These are phyloP conservation scores for Singerocomus inundabilis DNA, from an alignment of 1,284 basidiomycete genomes.

Conservation along the genomic window DNA sequence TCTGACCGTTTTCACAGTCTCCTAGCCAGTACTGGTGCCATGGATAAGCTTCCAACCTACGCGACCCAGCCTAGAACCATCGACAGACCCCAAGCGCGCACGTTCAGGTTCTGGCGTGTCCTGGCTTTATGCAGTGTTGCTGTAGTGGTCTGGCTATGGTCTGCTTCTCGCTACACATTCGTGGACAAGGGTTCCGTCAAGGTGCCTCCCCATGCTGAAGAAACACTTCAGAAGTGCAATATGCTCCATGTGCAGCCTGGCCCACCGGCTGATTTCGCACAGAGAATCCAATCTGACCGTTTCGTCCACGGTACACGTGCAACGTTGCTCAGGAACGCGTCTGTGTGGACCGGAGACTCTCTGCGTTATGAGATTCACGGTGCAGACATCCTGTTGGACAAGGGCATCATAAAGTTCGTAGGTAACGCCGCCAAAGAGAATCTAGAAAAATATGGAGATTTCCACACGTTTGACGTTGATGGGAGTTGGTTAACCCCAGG, in stretches of 20 bases:
- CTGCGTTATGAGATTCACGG: slow-evolving; percentile 51
- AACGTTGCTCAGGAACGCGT: slow-evolving; percentile 63
- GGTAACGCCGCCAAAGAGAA: slow-evolving; percentile 35
- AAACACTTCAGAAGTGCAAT: slow-evolving; percentile 29
- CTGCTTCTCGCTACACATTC: slow-evolving; percentile 13
- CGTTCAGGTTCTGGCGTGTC: slow-evolving; percentile 11
- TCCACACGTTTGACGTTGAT: slow-evolving; percentile 39
- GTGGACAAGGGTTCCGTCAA: slow-evolving; percentile 8
- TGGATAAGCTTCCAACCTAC: slow-evolving; percentile 33
- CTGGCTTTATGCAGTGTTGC: slow-evolving; percentile 21
- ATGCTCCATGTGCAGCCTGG: slow-evolving; percentile 31
- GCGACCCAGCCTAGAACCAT: neutral
- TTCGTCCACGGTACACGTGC: slow-evolving; percentile 54
- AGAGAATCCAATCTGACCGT: slow-evolving; percentile 55
- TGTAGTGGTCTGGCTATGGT: slow-evolving; percentile 21
- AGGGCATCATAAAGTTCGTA: slow-evolving; percentile 45
- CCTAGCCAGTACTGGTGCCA: slow-evolving; percentile 4
- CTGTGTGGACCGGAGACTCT: slow-evolving; percentile 67
- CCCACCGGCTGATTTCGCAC: slow-evolving; percentile 37
- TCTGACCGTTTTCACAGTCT: neutral
- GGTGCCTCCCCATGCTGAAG: slow-evolving; percentile 27
- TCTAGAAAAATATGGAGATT: slow-evolving; percentile 23
- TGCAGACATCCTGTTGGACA: slow-evolving; percentile 47
- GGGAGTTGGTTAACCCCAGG: slow-evolving; percentile 52
- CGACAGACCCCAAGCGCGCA: slow-evolving; percentile 10